Conservation (phyloP, 306 rosid species). For the Dalbergia cultrata region DNA sequence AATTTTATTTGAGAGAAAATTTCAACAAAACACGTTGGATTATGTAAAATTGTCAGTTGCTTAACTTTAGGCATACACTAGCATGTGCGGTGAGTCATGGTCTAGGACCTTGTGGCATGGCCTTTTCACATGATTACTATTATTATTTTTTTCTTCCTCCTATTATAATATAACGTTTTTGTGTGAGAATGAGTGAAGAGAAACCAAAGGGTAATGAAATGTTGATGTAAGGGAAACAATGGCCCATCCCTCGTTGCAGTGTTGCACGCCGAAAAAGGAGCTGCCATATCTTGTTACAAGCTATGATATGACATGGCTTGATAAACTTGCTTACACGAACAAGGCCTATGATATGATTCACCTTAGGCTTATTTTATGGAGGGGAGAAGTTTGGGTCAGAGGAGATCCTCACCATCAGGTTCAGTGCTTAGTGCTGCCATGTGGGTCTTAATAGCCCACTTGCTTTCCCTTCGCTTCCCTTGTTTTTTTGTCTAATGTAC, state of each 20-base stretch:
- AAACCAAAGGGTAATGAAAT: conserved; percentile 20
- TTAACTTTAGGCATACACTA: conserved; percentile 66
- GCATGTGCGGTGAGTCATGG: conserved; percentile 59
- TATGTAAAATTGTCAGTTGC: conserved; percentile 59
- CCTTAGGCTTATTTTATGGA: neutral
- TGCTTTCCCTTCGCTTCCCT: conserved; percentile 28
- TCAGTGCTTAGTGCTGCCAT: conserved; percentile 40
- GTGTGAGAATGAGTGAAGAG: conserved; percentile 35
- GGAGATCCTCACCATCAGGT: conserved; percentile 3
- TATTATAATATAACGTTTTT: neutral
- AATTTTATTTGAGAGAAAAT: conserved; percentile 26
- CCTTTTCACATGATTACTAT: conserved; percentile 17
- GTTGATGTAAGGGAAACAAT: conserved; percentile 33
- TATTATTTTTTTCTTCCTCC: neutral
- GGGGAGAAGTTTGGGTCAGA: conserved; percentile 1
- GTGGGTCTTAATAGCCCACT: conserved; percentile 47
- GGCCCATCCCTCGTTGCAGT: conserved; percentile 22
- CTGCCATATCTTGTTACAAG: conserved; percentile 11
- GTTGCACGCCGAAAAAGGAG: conserved; percentile 50
- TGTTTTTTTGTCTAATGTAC: neutral
- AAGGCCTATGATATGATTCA: conserved; percentile 1
- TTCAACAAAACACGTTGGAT: conserved; percentile 45
- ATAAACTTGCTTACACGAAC: conserved; percentile 9
- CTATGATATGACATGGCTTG: conserved; percentile 6
- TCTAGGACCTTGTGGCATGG: conserved; percentile 39